These are phyloP conservation scores for Codiaeum variegatum DNA, from an alignment of 441 rosid species.

Conservation along the genomic window DNA sequence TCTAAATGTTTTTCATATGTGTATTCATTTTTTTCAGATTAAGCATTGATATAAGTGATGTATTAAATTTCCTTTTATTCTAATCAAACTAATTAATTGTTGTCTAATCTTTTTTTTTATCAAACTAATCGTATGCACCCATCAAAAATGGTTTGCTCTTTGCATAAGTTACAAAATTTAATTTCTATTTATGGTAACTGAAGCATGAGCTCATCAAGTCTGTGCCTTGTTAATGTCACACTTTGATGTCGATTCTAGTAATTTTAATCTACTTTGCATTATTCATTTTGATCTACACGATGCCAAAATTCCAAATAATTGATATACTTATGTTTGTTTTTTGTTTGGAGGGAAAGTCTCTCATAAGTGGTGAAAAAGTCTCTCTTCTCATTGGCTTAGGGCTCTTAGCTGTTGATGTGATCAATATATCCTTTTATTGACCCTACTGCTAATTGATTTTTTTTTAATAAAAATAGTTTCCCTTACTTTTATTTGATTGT, in stretches of 20 bases:
- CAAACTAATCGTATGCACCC: neutral
- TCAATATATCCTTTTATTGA: neutral
- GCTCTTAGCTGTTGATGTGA: neutral
- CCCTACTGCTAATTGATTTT: neutral
- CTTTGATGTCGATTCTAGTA: neutral
- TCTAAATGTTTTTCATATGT: neutral
- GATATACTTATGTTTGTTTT: neutral
- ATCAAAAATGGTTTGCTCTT: neutral
- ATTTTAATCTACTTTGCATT: neutral
- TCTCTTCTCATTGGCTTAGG: neutral
- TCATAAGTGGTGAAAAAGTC: neutral
- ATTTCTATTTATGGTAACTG: neutral
- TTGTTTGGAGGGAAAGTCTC: neutral
- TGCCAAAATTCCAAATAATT: neutral
- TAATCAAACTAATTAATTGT: neutral
- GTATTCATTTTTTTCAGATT: neutral
- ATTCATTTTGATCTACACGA: neutral
- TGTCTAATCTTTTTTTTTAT: neutral
- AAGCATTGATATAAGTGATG: neutral
- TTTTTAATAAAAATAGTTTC: neutral
- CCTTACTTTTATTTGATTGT: neutral
- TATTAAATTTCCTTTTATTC: neutral
- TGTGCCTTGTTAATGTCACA: neutral
- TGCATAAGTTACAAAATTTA: neutral
- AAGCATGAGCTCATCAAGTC: neutral